Base-by-base conservation (phyloP, 768 basidiomycete species). In the Ephemerocybe angulata region DNA sequence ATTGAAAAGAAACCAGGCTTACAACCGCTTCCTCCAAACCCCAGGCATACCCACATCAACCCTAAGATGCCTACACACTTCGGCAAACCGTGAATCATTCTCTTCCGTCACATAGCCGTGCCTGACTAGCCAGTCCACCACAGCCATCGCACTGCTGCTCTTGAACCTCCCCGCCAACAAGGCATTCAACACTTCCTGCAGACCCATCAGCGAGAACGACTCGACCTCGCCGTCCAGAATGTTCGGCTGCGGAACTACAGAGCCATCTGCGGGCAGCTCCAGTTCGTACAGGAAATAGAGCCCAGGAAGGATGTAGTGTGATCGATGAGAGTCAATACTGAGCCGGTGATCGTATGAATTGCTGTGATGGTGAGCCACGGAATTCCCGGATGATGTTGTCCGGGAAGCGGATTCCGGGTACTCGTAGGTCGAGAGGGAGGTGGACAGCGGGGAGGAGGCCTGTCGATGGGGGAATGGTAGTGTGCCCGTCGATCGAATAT, bases 211-310 rank as follows among this genome's bases (percentile, higher is more conserved):
- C 53, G 68, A 65, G 52, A 78, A 78, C 8, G 63, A 61, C 55
- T 76, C 75, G 7, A 78, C 76, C 55, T 78, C 75, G 3, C 74
- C 74, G 29, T 78, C 75, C 11, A 65, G 58, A 30, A 60, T 56
- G 52, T 78, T 78, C 31, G 67, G 67, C 38, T 64, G 62, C 2
- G 76, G 77, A 1, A 56, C 50, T 31, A 73, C 57, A 12, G 66
- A 53, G 1, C 66, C 66, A 53, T 76, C 68, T 5, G 63, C 51
- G 0, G 73, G 75, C 11, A 78, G 64, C 12, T 70, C 68, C 11
- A 79, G 68, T 33, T 78, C 76, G 49, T 72, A 78, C 31, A 75
- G 68, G 54, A 75, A 73, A 58, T 78, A 78, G 19, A 76, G 62
- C 21, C 75, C 74, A 4, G 77, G 77, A n/a, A 78, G 60, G 17